These are phyloP conservation scores for Aurantiochytrium sp. DNA, from an alignment of 108 stramenopile species.

Conservation along the genomic window DNA sequence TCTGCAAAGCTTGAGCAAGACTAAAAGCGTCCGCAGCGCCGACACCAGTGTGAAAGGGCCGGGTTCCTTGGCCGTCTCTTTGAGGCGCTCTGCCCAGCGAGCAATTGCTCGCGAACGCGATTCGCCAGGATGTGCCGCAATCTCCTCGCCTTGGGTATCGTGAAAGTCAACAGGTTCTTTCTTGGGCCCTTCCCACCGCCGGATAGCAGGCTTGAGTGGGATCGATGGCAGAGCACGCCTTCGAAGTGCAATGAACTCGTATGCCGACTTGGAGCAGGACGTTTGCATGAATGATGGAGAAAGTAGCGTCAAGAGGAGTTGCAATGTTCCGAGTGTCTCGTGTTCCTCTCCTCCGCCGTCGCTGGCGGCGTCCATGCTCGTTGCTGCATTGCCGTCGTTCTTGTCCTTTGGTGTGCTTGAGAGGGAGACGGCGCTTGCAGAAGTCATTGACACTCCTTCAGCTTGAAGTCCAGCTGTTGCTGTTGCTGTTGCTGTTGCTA, in stretches of 20 bases:
- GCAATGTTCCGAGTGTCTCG: not conserved
- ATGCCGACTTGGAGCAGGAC: not conserved
- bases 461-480: too few species aligned
- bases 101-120: not conserved
- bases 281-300: not conserved
- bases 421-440: too few species aligned
- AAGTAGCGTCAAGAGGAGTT: not conserved
- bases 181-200: not conserved
- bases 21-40: not conserved
- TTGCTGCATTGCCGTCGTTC: not conserved
- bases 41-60: not conserved
- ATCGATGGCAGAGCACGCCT: not conserved
- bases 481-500: too few species aligned
- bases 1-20: not conserved
- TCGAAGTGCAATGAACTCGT: not conserved
- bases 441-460: too few species aligned
- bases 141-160: not conserved
- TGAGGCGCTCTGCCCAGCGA: not conserved
- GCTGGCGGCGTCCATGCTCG: not conserved
- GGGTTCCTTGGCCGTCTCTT: not conserved
- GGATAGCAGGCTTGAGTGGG: not conserved
- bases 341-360: not conserved
- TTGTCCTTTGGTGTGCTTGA: not conserved
- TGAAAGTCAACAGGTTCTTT: not conserved
- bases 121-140: not conserved